phyloP scores from a whole-genome alignment of 2,329 filamentous ascomycete species.

The Nemania sp. region DNA sequence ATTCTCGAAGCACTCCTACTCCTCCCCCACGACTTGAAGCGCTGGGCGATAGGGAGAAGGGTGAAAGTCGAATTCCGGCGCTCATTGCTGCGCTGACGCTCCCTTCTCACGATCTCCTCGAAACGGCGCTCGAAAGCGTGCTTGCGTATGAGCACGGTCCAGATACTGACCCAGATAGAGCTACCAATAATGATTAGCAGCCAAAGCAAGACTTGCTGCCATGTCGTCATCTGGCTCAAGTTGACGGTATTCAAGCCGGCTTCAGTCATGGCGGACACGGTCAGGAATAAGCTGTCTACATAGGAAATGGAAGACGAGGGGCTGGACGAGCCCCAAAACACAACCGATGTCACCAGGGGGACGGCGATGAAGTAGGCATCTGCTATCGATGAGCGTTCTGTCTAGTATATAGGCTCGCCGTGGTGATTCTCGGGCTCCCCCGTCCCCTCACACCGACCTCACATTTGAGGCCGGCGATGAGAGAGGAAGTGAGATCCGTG shows the following conservation, averaged over 20 bases:
- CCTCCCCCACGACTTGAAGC: conserved; percentile 31
- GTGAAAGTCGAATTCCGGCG: conserved; percentile 35
- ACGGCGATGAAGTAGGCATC: conserved; percentile 65
- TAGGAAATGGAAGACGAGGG: conserved; percentile 59
- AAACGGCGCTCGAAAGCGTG: conserved; percentile 66
- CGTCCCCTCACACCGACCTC: background rate
- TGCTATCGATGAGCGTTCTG: conserved; percentile 18
- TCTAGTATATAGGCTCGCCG: background rate
- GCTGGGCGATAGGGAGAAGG: conserved; percentile 37
- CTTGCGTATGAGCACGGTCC: conserved; percentile 64
- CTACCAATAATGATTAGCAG: conserved; percentile 66
- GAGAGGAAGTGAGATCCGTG: background rate
- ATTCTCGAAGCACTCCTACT: conserved; percentile 24
- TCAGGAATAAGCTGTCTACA: conserved; percentile 66
- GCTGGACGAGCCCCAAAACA: conserved; percentile 63
- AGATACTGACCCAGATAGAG: conserved; percentile 66
- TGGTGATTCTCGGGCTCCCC: background rate
- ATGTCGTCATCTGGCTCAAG: conserved; percentile 64
- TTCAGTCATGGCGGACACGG: conserved; percentile 68
- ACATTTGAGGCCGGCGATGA: background rate
- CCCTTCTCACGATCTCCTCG: conserved; percentile 53
- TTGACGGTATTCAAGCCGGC: conserved; percentile 66
- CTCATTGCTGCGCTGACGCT: conserved; percentile 42
- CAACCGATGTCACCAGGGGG: conserved; percentile 57
- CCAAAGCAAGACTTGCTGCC: conserved; percentile 68